A percentile compares a stretch with the other conserved stretches of the same genome.
Conservation (phyloP, 768 basidiomycete species). For the Lentinula detonsa region DNA sequence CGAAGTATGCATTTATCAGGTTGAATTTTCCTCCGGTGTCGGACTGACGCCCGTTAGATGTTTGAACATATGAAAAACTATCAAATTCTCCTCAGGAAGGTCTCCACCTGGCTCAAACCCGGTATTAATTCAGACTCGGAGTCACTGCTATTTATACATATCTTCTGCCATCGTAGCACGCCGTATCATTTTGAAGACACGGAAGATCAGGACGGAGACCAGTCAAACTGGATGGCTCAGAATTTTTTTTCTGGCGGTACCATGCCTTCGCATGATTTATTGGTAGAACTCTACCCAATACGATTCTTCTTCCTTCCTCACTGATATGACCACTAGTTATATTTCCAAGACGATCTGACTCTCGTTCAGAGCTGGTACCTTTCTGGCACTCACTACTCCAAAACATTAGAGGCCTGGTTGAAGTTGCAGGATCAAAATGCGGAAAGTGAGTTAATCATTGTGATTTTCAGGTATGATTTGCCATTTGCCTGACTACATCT, state of each 20-base stretch:
- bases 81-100: conserved; percentile 50
- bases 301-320: neutral
- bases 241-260: conserved; percentile 72
- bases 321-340: conserved; percentile 27
- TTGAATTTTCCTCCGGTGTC: neutral
- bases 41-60: conserved; percentile 36
- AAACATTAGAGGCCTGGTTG: conserved; percentile 66
- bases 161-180: conserved; percentile 58
- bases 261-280: conserved; percentile 63
- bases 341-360: conserved; percentile 61
- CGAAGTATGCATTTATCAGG: conserved; percentile 33
- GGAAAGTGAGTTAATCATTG: conserved; percentile 20
- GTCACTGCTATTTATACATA: conserved; percentile 60
- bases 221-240: conserved; percentile 55
- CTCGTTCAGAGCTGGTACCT: conserved; percentile 57
- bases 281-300: conserved; percentile 22
- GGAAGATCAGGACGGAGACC: conserved; percentile 27
- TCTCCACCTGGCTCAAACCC: conserved; percentile 53
- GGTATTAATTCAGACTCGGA: conserved; percentile 15
- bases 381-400: conserved; percentile 57
- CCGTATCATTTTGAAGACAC: conserved; percentile 60
- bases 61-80: conserved; percentile 80
- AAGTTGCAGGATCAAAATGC: conserved; percentile 48
- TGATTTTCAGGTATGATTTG: neutral
- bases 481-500: neutral